A percentile compares a stretch with the other conserved stretches of the same genome.
These are phyloP conservation scores for Triticum dicoccoides DNA, from an alignment of 176 grass and related monocot genomes.

Conservation along the genomic window DNA sequence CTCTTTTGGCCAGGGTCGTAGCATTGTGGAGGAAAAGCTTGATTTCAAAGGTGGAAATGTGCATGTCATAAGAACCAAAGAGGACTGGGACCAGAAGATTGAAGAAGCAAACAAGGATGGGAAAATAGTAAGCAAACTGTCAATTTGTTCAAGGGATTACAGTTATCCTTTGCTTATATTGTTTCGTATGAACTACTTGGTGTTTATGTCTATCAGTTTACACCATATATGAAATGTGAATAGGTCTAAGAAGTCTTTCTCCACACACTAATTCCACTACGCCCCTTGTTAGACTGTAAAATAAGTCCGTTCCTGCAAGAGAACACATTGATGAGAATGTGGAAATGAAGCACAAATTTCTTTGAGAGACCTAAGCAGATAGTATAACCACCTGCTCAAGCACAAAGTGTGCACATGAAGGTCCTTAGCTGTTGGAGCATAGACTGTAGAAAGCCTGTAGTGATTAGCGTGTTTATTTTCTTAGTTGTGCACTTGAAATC, in stretches of 20 bases:
- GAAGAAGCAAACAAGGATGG: slow-evolving; percentile 83
- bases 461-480: neutral
- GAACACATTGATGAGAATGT: neutral
- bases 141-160: neutral
- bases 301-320: neutral
- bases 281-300: neutral
- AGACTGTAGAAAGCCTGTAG: neutral
- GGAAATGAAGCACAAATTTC: neutral
- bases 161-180: neutral
- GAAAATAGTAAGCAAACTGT: slow-evolving; percentile 70
- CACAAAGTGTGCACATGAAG: neutral
- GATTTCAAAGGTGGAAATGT: slow-evolving; percentile 89
- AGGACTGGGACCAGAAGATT: slow-evolving; percentile 81
- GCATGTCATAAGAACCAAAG: slow-evolving; percentile 78
- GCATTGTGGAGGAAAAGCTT: slow-evolving; percentile 57
- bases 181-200: neutral
- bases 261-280: neutral
- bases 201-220: neutral
- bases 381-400: neutral
- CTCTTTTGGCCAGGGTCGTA: slow-evolving; percentile 43
- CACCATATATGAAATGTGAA: neutral
- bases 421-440: neutral
- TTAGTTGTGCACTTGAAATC: neutral
- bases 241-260: neutral
- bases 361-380: neutral